Base-by-base conservation (phyloP, 1,139 yeast genomes). In the Suhomyces choctaworum region DNA sequence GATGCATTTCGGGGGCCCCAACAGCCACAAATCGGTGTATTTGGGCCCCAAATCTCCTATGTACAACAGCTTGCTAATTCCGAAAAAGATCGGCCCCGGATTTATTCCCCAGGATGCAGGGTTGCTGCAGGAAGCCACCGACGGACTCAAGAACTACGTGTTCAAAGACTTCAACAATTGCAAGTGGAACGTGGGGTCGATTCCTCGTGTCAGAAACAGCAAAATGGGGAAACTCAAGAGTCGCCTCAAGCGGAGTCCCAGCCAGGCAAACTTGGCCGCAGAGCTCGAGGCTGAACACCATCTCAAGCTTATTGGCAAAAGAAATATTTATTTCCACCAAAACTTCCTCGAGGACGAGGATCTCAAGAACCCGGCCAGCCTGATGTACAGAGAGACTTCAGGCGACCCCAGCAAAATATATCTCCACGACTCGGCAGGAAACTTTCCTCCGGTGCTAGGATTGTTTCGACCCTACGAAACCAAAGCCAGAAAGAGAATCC, bases 381-480 rank as follows among this genome's bases (percentile, higher is more conserved):
- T 27, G 48, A 54, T 13, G 52, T 62, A 42, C 36, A 50, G 49
- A 31, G 47, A 51, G 17, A 39, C 45, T 21, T 46, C 52, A 7
- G 31, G 39, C 4, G 51, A 54, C 21, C 58, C 60, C 4, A 44
- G 60, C 26, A 61, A 66, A 13, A 53, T 64, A 3, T 70, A 66
- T 44, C 58, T 64, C 32, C 60, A 61, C 12, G 55, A 53, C 33
- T 47, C 36, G 47, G 37, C 27, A n/a, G 40, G 46, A 16, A 47
- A 34, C 27, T 68, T 55, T 51, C 73, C 60, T 17, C 70, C 70
- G 1, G 73, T 76, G 0, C 40, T 76, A 27, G 74, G 74, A 0
- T 51, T 76, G 34, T 78, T 76, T 45, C 60, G 85, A 40, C 83
- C 82, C 0, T 68, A 72, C 44, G 81, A 77, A 41, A 51, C 63